Evolutionary conservation across 495 filamentous ascomycete genomes (phyloP), one percentile per base, ranked within the genome.

Genomic region (Rusavskia elegans): DNA sequence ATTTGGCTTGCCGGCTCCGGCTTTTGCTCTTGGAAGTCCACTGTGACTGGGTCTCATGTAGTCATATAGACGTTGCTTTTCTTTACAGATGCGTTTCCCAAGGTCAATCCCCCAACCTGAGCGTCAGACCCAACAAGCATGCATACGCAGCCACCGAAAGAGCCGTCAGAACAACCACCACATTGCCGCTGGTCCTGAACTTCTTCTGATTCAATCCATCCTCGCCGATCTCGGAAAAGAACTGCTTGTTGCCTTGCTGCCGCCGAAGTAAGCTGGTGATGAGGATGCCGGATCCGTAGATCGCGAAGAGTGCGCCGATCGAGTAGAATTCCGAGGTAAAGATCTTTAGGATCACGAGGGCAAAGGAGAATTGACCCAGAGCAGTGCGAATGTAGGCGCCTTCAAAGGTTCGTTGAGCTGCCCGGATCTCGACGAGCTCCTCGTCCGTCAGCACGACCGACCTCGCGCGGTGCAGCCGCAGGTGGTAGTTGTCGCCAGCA

Each of bases 361-460:
- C 80, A 62, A 98, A 97, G 48, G 82, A 87, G 75, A 96, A 97
- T 65, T 96, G 89, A 3, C 82, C 83, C 32, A 97, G 80, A 0
- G 90, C 87, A 0, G 92, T 98, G 49, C 92, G 87, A 55, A 95
- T 80, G 68, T 98, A 98, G 32, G 92, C 93, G 1, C 92, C 92
- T 71, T 97, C 92, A 58, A 97, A 98, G 16, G 92, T 98, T 17
- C 92, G 78, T 65, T 98, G 92, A 5, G 89, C 84, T 0, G 90
- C 90, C 53, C 90, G 87, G 59, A 97, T 84, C 63, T 97, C 90
- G 50, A 95, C 85, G 11, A 98, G 78, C 63, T 98, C 92, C 55
- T 80, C 70, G 16, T 78, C 70, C 5, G 88, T 92, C 45, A 95
- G 76, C 20, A 90, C 72, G 7, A 93, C 86, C 32, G 83, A 85